Evolutionary conservation across 2,329 filamentous ascomycete genomes (phyloP), one percentile per base, ranked within the genome.

Genomic region (Rutstroemia sp.): DNA sequence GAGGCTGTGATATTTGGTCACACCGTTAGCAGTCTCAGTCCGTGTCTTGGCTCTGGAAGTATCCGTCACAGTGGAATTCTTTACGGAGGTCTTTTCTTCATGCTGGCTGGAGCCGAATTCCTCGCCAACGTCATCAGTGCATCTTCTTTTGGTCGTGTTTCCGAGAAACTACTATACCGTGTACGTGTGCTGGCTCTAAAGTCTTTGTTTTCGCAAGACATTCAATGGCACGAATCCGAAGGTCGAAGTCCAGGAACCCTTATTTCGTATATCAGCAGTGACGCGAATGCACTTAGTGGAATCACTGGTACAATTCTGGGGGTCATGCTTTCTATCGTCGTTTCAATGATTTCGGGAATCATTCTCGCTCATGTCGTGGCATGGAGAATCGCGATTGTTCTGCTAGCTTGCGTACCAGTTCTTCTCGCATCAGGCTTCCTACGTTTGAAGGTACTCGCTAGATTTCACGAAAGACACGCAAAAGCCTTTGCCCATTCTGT

Each of bases 331-430:
- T 83, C 85, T 0, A 86, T 88, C 23, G 64, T 78, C 3, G 77
- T 89, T 61, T 89, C 87, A 68, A 81, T 89, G 42, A 61, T 88
- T 9, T 80, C 79, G 0, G 85, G 83, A 2, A 83, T 90, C 53
- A 79, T 86, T 34, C 67, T 89, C 10, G 82, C 86, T 0, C 84
- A 88, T 60, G 81, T 88, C 47, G 75, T 90, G 49, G 83, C 84
- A 4, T 91, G 87, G 87, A 86, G 81, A 66, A 88, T 91, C 56
- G 86, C 86, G 0, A 69, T 91, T 10, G 86, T 90, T 21, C 78
- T 89, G 7, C 75, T 90, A 0, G 85, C 82, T 4, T 89, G 83
- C 0, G 82, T 84, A 19, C 49, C 49, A 7, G n/a, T 51, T 27
- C 25, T 51, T 17, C 39, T 51, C 23, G 25, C 21, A 44, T 42